phyloP scores from a whole-genome alignment of 2,329 filamentous ascomycete genomes.

The Aspergillus aculeatinus region DNA sequence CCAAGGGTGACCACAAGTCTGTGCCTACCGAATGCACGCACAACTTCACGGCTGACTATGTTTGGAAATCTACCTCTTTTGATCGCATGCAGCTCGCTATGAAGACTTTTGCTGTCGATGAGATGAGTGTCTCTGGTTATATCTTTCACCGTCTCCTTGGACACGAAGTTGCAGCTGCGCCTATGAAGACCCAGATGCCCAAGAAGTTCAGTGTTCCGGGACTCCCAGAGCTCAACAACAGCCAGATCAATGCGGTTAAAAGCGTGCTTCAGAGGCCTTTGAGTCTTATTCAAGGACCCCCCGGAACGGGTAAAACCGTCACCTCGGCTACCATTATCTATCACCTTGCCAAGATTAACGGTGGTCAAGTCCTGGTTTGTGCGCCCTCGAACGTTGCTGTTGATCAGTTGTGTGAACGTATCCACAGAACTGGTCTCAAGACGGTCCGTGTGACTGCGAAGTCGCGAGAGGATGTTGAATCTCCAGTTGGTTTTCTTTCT shows the following conservation, averaged over 20 bases:
- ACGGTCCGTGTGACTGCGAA: slow-evolving; percentile 98
- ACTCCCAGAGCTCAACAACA: slow-evolving; percentile 89
- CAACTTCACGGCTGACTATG: slow-evolving; percentile 97
- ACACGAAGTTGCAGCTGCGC: slow-evolving; percentile 88
- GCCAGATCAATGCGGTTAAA: slow-evolving; percentile 95
- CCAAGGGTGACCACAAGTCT: slow-evolving; percentile 92
- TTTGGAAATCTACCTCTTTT: slow-evolving; percentile 99
- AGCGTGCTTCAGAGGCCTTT: slow-evolving; percentile 90
- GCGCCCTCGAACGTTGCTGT: slow-evolving; percentile 98
- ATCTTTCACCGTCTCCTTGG: slow-evolving; percentile 97
- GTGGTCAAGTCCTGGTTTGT: slow-evolving; percentile 91
- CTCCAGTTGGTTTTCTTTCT: slow-evolving; percentile 92
- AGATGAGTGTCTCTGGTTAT: slow-evolving; percentile 97
- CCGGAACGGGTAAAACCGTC: slow-evolving; percentile 96
- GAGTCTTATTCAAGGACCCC: slow-evolving; percentile 93
- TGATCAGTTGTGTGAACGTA: slow-evolving; percentile 95
- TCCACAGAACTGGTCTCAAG: slow-evolving; percentile 91
- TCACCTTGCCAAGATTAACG: slow-evolving; percentile 91
- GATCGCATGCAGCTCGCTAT: slow-evolving; percentile 99
- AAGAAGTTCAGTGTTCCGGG: slow-evolving; percentile 96
- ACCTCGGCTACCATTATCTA: slow-evolving; percentile 99
- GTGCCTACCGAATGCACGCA: slow-evolving; percentile 95
- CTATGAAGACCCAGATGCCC: slow-evolving; percentile 92
- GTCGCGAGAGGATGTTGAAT: slow-evolving; percentile 97
- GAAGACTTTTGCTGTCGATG: slow-evolving; percentile 97